Percentiles rank a stretch among this genome's conserved stretches.
Evolutionary conservation across 2,329 filamentous ascomycete genomes (phyloP).

Genomic region (Aspergillus vadensis): DNA sequence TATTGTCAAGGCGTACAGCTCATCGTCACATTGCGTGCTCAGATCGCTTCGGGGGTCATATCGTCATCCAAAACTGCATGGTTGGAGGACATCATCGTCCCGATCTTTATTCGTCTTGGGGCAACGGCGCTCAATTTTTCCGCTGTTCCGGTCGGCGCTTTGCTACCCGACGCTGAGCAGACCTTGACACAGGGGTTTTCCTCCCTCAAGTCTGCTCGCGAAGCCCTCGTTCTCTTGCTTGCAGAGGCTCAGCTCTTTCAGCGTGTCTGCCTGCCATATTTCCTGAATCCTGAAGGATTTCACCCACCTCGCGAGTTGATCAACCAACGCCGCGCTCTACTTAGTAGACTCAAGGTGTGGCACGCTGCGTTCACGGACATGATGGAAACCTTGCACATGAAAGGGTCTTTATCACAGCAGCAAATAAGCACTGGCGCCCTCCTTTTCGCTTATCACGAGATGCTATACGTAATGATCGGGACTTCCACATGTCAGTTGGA

Average conservation of each 20-base stretch:
- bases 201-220: conserved; percentile 24
- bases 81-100: conserved; percentile 31
- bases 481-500: conserved; percentile 25
- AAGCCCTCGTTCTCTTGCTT: conserved; percentile 27
- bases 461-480: conserved; percentile 25
- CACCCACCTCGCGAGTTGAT: conserved; percentile 21
- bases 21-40: conserved; percentile 24
- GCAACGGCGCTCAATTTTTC: conserved; percentile 16
- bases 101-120: conserved; percentile 31
- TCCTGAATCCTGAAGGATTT: conserved; percentile 10
- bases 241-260: conserved; percentile 30
- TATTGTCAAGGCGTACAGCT: conserved; percentile 30
- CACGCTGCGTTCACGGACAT: conserved; percentile 24
- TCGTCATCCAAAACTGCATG: conserved; percentile 19
- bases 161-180: background rate
- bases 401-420: conserved; percentile 12
- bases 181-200: conserved; percentile 1
- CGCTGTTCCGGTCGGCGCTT: conserved; percentile 9
- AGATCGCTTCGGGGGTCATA: conserved; percentile 16
- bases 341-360: conserved; percentile 26
- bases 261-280: conserved; percentile 20
- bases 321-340: conserved; percentile 18
- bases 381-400: conserved; percentile 8
- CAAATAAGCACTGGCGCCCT: conserved; percentile 24
- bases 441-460: conserved; percentile 28